Evolutionary conservation across 1,284 basidiomycete genomes (phyloP), one percentile per base, ranked within the genome.

Genomic region (Sporisorium reilianum): DNA sequence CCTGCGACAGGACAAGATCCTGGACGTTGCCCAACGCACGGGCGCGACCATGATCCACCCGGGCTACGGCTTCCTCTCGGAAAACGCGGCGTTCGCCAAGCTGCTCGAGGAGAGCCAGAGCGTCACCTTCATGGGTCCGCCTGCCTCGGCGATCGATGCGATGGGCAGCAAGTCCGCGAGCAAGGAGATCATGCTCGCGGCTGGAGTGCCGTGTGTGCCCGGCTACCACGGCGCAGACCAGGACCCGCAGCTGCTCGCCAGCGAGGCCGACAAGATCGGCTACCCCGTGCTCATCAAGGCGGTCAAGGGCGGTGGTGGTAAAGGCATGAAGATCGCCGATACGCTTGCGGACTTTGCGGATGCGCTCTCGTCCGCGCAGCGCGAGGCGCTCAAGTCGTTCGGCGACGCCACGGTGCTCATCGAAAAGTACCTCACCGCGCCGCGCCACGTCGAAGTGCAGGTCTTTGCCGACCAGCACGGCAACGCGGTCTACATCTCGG

Each of bases 191-290:
- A 97, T 97, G 95, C 88, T 89, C 30, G 87, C 88, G 71, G 95
- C 95, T 54, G 91, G 91, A 1, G 95, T 97, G 0, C 94, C 95
- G 1, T 96, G 94, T 82, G 93, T 97, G 2, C 95, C 95, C 44
- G 95, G 92, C 10, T 96, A 94, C 85, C 93, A 95, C 75, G 91
- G 91, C 18, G 81, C 87, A 1, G 89, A 93, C 38, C 93, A 95
- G 85, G 88, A 91, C 71, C 88, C 89, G 0, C 82, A 87, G 5
- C 88, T 89, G 68, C 87, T 95, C 18, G 89, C 89, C 38, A 75
- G 86, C 20, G 88, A 92, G 80, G 90, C 93, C 0, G 87, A 85
- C 48, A 81, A 85, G 68, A 84, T 85, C 28, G 85, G 85, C 18
- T 86, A 83, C 68, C 85, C 85, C 2, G 80, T 86, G 8, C 61